Conservation (phyloP, 2,329 filamentous ascomycete species). For the Ambrosiella beaveri region DNA sequence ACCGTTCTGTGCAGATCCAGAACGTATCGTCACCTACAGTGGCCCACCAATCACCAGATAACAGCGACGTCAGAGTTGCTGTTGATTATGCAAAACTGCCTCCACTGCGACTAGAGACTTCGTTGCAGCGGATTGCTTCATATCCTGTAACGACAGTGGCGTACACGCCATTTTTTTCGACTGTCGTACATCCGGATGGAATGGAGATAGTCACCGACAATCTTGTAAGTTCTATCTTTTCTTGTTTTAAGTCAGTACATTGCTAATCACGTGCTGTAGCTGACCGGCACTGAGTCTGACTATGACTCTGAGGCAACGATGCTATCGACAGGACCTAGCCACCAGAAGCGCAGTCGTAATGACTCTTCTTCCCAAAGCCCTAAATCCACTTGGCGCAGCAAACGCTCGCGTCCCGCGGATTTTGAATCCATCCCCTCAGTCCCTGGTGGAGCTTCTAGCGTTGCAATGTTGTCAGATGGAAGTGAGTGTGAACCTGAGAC, state of each 20-base stretch:
- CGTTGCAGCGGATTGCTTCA: neutral
- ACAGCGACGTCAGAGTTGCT: neutral
- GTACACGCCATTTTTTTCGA: neutral
- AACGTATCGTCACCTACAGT: neutral
- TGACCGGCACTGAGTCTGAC: neutral
- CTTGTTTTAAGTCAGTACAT: neutral
- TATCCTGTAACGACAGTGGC: neutral
- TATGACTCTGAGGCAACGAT: neutral
- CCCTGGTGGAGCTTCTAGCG: neutral
- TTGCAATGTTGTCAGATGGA: neutral
- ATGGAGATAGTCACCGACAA: neutral
- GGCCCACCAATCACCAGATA: neutral
- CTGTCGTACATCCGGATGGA: neutral
- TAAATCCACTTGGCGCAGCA: neutral
- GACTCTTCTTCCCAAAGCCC: neutral
- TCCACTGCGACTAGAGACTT: neutral
- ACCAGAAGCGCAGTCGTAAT: neutral
- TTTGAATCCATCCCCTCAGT: too few species aligned
- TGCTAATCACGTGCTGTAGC: neutral
- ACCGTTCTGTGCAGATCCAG: neutral
- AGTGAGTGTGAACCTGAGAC: neutral
- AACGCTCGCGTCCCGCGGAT: too few species aligned
- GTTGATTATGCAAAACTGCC: neutral
- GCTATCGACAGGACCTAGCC: neutral
- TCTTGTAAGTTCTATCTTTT: neutral